These are phyloP conservation scores for Angomonas ambiguus DNA, from an alignment of 208 protist species.

Conservation along the genomic window DNA sequence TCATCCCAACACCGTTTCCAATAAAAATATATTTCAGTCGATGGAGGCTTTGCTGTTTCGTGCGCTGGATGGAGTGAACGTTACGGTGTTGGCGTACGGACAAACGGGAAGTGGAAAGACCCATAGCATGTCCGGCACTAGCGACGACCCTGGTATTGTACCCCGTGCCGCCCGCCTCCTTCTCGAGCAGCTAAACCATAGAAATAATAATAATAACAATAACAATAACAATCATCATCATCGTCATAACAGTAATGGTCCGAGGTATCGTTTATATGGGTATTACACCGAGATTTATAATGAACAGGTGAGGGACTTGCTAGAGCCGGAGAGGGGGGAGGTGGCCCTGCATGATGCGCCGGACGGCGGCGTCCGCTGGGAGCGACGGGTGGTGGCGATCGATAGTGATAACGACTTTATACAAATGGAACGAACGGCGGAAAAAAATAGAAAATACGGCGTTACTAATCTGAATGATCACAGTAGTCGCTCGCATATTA, in stretches of 20 bases:
- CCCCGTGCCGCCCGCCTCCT: conserved; percentile 53
- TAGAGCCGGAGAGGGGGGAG: conserved; percentile 41
- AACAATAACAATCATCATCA: neutral
- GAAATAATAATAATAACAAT: conserved; percentile 1
- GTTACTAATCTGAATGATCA: conserved; percentile 88
- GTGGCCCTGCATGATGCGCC: conserved; percentile 40
- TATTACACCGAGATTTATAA: conserved; percentile 88
- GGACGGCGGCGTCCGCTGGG: conserved; percentile 32
- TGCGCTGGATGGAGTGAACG: conserved; percentile 72
- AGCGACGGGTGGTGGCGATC: conserved; percentile 50
- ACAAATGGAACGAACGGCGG: conserved; percentile 45
- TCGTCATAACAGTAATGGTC: neutral
- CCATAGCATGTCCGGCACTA: conserved; percentile 80
- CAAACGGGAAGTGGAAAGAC: conserved; percentile 93
- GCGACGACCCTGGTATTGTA: conserved; percentile 39
- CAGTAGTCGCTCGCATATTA: conserved; percentile 61
- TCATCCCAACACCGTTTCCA: conserved; percentile 68
- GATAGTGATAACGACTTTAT: conserved; percentile 67
- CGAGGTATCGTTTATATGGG: neutral
- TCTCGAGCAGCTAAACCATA: conserved; percentile 51
- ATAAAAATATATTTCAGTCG: conserved; percentile 70
- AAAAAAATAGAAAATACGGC: conserved; percentile 80
- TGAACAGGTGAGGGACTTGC: conserved; percentile 74
- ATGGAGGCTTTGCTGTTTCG: conserved; percentile 77
- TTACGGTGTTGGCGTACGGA: conserved; percentile 84